A percentile compares a stretch with the other conserved stretches of the same genome.
Evolutionary conservation across 306 rosid genomes (phyloP).

Genomic region (Urtica urens): DNA sequence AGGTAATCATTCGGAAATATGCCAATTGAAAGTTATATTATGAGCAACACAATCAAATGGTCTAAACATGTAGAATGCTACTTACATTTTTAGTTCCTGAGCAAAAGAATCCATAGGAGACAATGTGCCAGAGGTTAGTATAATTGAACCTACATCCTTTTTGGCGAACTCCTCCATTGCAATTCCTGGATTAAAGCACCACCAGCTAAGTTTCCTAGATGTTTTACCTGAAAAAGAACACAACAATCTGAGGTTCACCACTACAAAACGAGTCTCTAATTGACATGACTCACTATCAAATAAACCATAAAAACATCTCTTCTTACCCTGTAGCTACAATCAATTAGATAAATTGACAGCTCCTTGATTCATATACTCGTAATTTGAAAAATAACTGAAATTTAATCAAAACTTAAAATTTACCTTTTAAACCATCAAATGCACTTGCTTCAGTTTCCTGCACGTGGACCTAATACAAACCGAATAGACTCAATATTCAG

Average conservation of each 20-base stretch:
- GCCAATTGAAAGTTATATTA: too few relatives aligned
- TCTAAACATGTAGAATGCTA: conserved; percentile 13
- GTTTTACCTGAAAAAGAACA: conserved; percentile 45
- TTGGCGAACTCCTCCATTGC: conserved; percentile 70
- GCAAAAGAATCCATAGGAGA: conserved; percentile 95
- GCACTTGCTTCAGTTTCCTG: conserved; percentile 55
- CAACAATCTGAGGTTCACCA: conserved; percentile 13
- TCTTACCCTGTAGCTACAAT: too few relatives aligned
- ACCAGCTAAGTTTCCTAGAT: conserved; percentile 90
- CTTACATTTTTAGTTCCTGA: conserved; percentile 71
- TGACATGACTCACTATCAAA: neutral
- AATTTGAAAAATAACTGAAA: too few relatives aligned
- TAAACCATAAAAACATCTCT: too few relatives aligned
- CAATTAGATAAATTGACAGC: too few relatives aligned
- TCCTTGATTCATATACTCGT: too few relatives aligned
- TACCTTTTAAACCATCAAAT: conserved; percentile 63
- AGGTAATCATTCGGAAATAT: conserved; percentile 20
- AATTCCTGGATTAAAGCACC: conserved; percentile 98
- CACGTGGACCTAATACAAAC: conserved; percentile 63
- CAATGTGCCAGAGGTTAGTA: conserved; percentile 89
- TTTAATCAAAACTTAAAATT: too few relatives aligned
- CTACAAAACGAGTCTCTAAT: conserved; percentile 1
- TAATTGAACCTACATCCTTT: conserved; percentile 66
- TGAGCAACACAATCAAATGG: conserved; percentile 15
- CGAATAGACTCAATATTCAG: conserved; percentile 9